Base-by-base conservation (phyloP, 78 protist species). In the Dictyostelium intermedium region DNA sequence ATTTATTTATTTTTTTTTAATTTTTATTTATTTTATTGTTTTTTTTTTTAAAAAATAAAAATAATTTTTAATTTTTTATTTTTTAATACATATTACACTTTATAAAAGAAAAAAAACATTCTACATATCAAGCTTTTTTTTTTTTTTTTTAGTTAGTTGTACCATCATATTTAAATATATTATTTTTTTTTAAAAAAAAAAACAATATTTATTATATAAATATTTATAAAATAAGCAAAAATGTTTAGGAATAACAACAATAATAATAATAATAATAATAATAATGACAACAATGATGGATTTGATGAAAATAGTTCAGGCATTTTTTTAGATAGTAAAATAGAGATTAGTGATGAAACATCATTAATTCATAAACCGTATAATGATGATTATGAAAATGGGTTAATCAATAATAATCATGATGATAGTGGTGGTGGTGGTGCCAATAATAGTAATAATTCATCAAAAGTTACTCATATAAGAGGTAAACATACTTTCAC, bases 401-500 rank as follows among this genome's bases (percentile, higher is more conserved):
- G 37, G 10, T 25, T 27, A 66, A 16, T 74, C 16, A 70, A 25
- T 32, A 35, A 35, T 16, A 74, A 18, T 37, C 1, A 7, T 74
- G 50, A 18, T 39, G 20, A 56, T 20, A 56, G 4, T 20, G 0
- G 13, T 74, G 79, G 79, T 5, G 39, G 34, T 74, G 79, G 79
- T 5, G 39, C 13, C 18, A 14, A 72, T 11, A 34, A n/a, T 27
- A 34, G 37, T 37, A 9, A n/a, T n/a, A 4, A 10, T 34, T 3
- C n/a, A 32, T n/a, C 32, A 32, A 32, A 30, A 20, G n/a, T 85
- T 13, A 89, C 94, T 7, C 94, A 78, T 30, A 74, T 30, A 27
- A 80, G 94, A 56, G 94, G 94, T n/a, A 89, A 89, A 70, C 94
- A 89, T 47, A 78, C 85, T 8, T 89, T 81, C 20, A 81, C 94